Evolutionary conservation across 1,139 yeast species (phyloP), one percentile per base, ranked within the genome.

Genomic region (Wickerhamomyces sp.): DNA sequence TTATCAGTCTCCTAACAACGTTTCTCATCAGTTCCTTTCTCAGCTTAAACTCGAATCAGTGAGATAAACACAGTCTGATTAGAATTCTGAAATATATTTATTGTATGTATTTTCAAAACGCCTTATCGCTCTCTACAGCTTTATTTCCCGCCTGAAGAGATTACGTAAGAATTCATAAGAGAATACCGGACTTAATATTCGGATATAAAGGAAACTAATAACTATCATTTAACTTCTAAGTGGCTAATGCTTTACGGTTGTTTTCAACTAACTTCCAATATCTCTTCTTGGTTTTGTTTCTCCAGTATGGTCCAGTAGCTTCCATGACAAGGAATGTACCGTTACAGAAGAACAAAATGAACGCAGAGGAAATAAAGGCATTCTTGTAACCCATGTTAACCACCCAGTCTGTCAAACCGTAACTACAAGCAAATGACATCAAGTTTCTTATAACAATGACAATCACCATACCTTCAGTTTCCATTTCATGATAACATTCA

Each of bases 391-490:
- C 78, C 41, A 62, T 51, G 46, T 65, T 65, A 14, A 46, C 51
- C 28, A 72, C 61, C 70, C 75, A 73, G 16, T 74, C 72, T 3
- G 76, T 72, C 45, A 73, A 64, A 29, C 73, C 77, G 41, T 73
- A 73, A 40, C 67, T 67, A 56, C 70, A 63, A 3, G 67, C 76
- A 51, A 72, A 73, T 20, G 74, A 70, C 64, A 73, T 63, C 33
- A 60, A 46, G 45, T 66, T 67, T 53, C 71, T 55, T 19, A 61
- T 58, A 26, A 61, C 37, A 28, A 61, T 56, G 29, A 61, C 61
- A 35, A 70, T 65, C n/a, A 74, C 81, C 60, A 78, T 66, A 7
- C 73, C 73, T 45, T 75, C 78, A 38, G 76, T 67, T 18, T 75
- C 77, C 60, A 77, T 55, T 27, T 70, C 70, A 24, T 72, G 75